Evolutionary conservation across 345 rosid genomes (phyloP), one percentile per base, ranked within the genome.

Genomic region (Salix udensis): DNA sequence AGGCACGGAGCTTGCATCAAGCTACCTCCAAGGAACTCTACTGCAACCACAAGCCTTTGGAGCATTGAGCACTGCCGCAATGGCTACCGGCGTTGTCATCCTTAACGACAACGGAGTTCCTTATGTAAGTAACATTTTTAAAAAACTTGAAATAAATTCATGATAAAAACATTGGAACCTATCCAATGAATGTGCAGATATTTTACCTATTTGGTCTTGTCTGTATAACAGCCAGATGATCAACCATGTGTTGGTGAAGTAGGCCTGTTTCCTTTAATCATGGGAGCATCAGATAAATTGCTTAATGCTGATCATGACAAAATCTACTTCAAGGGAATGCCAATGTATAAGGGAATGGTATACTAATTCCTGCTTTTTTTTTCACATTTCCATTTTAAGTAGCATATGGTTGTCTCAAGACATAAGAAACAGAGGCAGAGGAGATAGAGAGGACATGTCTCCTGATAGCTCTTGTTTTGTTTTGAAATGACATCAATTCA

Each of bases 41-140:
- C 84, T 90, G 76, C 96, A 91, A 81, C 97, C 97, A 13, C 98
- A 94, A 77, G 97, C 91, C 76, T 94, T 94, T 77, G 97, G 97
- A 70, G 85, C 97, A 21, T 90, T 94, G 82, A 94, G 97, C 75
- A 82, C 89, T 52, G 79, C 92, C 12, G 79, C 94, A 42, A 87
- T 94, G 97, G 78, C 97, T 7, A 76, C 97, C 1, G 90, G 97
- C 46, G 64, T 94, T 73, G 92, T 89, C 68, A 91, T 94, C 79
- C 90, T 94, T 30, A 83, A 90, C 16, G 95, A 89, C 74, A 80
- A 85, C 55, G 98, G 94, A 13, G 77, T 84, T 78, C 84, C 92
- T 64, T 88, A 79, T 81, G 97, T 92, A 84, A 82, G 83, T 28
- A 71, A 67, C 46, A 9, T 71, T 61, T 40, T 73, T 44, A 1